phyloP scores from a whole-genome alignment of 768 basidiomycete genomes.

The Postia placenta region DNA sequence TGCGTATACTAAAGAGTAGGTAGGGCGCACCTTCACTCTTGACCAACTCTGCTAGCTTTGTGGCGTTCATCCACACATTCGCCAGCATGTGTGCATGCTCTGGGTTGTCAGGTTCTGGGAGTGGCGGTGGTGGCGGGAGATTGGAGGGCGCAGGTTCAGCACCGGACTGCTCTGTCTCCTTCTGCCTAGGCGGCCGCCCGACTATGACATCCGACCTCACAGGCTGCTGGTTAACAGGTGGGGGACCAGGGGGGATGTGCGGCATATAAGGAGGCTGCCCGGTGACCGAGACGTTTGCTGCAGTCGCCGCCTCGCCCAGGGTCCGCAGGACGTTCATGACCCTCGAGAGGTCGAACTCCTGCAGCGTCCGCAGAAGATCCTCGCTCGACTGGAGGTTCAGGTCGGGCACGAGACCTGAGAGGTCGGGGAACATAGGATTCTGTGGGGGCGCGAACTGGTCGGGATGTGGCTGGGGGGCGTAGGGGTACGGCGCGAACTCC shows the following conservation, averaged over 20 bases:
- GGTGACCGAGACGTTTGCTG: conserved; percentile 31
- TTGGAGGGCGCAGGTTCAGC: conserved; percentile 2
- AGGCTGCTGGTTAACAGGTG: conserved; percentile 35
- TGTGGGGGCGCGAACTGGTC: conserved; percentile 21
- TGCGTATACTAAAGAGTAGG: background rate
- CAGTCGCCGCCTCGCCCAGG: conserved; percentile 51
- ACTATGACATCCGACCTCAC: conserved; percentile 38
- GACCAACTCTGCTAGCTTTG: conserved; percentile 63
- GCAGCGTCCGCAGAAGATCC: conserved; percentile 65
- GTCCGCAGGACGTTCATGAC: conserved; percentile 62
- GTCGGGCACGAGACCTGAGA: conserved; percentile 24
- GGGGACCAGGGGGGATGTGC: conserved; percentile 17
- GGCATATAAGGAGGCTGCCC: conserved; percentile 17
- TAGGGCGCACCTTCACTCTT: conserved; percentile 50
- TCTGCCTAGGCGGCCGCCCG: conserved; percentile 31
- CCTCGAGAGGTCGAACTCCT: conserved; percentile 68
- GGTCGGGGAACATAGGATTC: conserved; percentile 23
- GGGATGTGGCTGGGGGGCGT: conserved; percentile 23
- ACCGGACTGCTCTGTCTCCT: conserved; percentile 11
- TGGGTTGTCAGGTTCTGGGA: conserved; percentile 30
- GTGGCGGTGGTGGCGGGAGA: conserved; percentile 3
- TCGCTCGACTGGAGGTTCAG: conserved; percentile 55
- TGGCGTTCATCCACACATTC: conserved; percentile 72
- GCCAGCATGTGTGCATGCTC: conserved; percentile 67
- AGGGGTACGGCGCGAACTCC: conserved; percentile 27